Evolutionary conservation across 2,329 filamentous ascomycete genomes (phyloP).

Genomic region (Berkeleyomyces rouxiae): DNA sequence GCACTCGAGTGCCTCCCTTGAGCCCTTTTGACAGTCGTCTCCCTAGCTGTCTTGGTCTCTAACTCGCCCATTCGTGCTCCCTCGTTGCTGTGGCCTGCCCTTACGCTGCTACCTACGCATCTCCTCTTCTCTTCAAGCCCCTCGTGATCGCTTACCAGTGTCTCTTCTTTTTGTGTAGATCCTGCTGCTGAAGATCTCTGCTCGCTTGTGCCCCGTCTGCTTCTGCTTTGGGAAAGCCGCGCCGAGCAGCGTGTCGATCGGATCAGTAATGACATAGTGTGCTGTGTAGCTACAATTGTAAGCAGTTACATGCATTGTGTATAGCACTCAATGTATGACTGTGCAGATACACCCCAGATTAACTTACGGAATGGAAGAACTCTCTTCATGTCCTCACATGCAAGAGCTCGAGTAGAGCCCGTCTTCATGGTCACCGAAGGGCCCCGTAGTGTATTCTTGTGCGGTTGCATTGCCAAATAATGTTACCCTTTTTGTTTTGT

Average conservation of each 20-base stretch:
- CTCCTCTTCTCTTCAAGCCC: not conserved
- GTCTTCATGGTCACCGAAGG: too few relatives aligned
- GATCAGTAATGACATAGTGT: not conserved
- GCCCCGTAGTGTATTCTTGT: too few relatives aligned
- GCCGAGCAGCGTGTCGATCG: constrained; percentile 3
- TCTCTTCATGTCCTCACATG: not conserved
- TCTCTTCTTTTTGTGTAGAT: not conserved
- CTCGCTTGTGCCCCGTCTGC: not conserved
- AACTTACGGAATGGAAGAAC: not conserved
- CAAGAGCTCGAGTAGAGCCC: too few relatives aligned
- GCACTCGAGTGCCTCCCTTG: not conserved
- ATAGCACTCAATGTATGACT: too few relatives aligned
- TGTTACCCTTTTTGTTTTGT: not conserved
- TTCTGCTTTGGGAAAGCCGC: constrained; percentile 6
- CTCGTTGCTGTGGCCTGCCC: not conserved
- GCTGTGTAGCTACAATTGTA: not conserved
- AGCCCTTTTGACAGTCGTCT: not conserved
- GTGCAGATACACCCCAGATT: too few relatives aligned
- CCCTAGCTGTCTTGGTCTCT: not conserved
- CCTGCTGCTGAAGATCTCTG: not conserved
- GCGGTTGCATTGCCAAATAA: not conserved
- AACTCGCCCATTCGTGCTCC: not conserved
- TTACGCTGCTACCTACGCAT: not conserved
- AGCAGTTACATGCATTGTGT: not conserved
- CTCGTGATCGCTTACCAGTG: not conserved